Evolutionary conservation across 225 moss, liverwort and hornwort species (phyloP), one percentile per base, ranked within the genome.

Genomic region (Asterella californica): DNA sequence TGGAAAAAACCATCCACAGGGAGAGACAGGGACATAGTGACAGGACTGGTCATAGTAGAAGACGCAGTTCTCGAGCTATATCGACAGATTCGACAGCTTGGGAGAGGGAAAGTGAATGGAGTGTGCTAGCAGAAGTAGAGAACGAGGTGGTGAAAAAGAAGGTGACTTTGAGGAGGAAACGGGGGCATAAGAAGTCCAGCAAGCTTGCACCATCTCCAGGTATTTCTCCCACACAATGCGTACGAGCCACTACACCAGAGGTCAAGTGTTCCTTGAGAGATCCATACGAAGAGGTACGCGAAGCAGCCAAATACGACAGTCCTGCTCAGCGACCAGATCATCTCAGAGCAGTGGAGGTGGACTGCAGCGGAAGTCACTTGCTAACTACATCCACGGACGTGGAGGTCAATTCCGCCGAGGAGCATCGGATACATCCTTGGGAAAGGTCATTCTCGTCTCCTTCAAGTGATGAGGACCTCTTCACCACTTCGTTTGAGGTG

Each of bases 401-500:
- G 30, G 85, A 85, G 18, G 81, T 32, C 71, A 76, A 81, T 82
- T 64, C 78, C 21, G 75, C 54, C 0, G 87, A 84, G 71, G 84
- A 85, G 30, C 72, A 78, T 36, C 70, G 70, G 42, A 78, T 78
- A 42, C 77, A 83, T 29, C 78, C 82, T 19, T 88, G 84, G 82
- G 87, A 83, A 63, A 76, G 85, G 48, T 83, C 87, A 18, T 76
- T 75, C 30, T 84, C 87, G 9, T 84, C 87, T 47, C 83, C 85
- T 15, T 84, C 85, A 2, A 88, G 84, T 45, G 85, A 85, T 36
- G 85, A 85, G 5, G 86, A 85, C 65, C 74, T 85, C 19, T 88
- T 88, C 49, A 88, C 87, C 9, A 88, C 84, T 34, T 88, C 87
- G 6, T 76, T 82, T 52, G 87, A 88, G 67, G 69, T 79, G 14